Evolutionary conservation across 1,139 yeast species (phyloP).

Genomic region (Pichia sp.): DNA sequence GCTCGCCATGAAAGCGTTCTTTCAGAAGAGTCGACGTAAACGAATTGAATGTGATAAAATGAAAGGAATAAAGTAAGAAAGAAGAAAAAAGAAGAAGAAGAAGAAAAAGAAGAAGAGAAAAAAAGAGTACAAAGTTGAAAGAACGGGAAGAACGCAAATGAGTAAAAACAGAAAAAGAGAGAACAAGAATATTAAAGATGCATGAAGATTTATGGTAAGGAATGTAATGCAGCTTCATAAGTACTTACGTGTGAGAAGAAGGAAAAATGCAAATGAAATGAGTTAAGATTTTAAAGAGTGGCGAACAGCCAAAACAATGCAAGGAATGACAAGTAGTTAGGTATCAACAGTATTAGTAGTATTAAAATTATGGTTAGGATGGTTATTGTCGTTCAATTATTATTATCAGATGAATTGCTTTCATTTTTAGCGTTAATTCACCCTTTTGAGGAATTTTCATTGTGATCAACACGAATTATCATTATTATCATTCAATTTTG

Average conservation of each 20-base stretch:
- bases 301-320: background rate
- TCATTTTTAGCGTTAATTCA: background rate
- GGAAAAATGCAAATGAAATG: background rate
- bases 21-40: background rate
- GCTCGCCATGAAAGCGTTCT: background rate
- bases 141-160: too few species aligned
- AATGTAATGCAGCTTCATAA: background rate
- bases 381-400: background rate
- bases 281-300: background rate
- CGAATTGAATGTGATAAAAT: background rate
- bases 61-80: background rate
- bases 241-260: background rate
- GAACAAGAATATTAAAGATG: too few species aligned
- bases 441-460: background rate
- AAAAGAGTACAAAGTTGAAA: too few species aligned
- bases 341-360: background rate
- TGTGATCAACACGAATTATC: background rate
- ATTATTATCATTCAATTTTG: conserved; percentile 1
- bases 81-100: background rate
- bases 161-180: too few species aligned
- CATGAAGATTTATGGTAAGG: background rate
- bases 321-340: conserved; percentile 2
- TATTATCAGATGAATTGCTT: background rate
- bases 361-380: background rate
- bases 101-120: background rate